Conservation (phyloP, 2,329 filamentous ascomycete genomes). For the Nannizziopsis arthrosporioides region DNA sequence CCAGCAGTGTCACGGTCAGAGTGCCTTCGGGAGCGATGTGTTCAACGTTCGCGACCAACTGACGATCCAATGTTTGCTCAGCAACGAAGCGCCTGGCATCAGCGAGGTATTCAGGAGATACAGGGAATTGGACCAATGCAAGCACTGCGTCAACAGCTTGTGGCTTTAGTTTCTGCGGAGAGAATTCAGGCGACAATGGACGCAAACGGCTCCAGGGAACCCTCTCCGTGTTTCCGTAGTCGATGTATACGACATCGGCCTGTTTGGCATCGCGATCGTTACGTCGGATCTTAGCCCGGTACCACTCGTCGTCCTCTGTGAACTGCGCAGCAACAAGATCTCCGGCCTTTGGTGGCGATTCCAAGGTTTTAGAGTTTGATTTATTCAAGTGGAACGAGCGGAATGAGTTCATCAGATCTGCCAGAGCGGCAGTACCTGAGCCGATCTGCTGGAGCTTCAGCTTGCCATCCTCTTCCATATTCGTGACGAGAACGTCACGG, state of each 20-base stretch:
- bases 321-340: constrained; percentile 88
- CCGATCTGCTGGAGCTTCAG: constrained; percentile 89
- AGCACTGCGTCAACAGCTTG: constrained; percentile 81
- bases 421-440: constrained; percentile 69
- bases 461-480: constrained; percentile 69
- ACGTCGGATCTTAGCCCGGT: constrained; percentile 77
- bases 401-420: constrained; percentile 83
- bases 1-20: constrained; percentile 78
- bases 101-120: constrained; percentile 64
- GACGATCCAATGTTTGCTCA: constrained; percentile 60
- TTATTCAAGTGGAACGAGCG: constrained; percentile 79
- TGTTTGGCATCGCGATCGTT: constrained; percentile 86
- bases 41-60: constrained; percentile 85
- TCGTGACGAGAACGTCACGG: constrained; percentile 83
- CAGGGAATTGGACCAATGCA: constrained; percentile 80
- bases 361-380: constrained; percentile 62
- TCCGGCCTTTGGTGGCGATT: constrained; percentile 72
- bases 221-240: constrained; percentile 90
- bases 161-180: constrained; percentile 64
- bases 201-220: constrained; percentile 75
- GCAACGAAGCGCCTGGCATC: constrained; percentile 68
- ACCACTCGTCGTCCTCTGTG: constrained; percentile 82
- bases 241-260: constrained; percentile 84
- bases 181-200: constrained; percentile 68
- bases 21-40: constrained; percentile 69